phyloP scores from a whole-genome alignment of 2,329 filamentous ascomycete species.

The Colletotrichum ledebouriae region DNA sequence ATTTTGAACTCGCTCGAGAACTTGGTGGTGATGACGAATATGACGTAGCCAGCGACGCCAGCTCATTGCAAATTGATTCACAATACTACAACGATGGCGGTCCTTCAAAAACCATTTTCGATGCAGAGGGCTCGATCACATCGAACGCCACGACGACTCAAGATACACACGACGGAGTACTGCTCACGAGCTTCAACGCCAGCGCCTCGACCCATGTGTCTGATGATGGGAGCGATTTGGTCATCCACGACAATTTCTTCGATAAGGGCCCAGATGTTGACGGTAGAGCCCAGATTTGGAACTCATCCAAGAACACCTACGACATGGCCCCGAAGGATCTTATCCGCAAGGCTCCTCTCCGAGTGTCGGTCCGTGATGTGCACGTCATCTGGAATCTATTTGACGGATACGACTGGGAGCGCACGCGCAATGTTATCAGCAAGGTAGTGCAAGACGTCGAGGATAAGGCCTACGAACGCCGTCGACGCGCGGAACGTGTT shows the following conservation, averaged over 20 bases:
- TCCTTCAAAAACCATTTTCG: slow-evolving; percentile 63
- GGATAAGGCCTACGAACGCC: slow-evolving; percentile 81
- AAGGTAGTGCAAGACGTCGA: slow-evolving; percentile 93
- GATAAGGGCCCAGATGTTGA: slow-evolving; percentile 70
- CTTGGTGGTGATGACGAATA: slow-evolving; percentile 57
- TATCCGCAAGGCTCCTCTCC: slow-evolving; percentile 77
- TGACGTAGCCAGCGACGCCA: slow-evolving; percentile 50
- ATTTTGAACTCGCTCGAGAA: slow-evolving; percentile 69
- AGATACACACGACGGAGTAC: slow-evolving; percentile 61
- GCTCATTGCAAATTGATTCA: slow-evolving; percentile 56
- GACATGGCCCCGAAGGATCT: slow-evolving; percentile 73
- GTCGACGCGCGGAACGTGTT: slow-evolving; percentile 67
- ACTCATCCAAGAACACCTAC: slow-evolving; percentile 82
- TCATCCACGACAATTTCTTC: slow-evolving; percentile 85
- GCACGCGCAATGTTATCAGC: slow-evolving; percentile 86
- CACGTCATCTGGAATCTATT: slow-evolving; percentile 98
- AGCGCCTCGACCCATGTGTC: slow-evolving; percentile 56
- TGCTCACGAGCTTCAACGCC: slow-evolving; percentile 56
- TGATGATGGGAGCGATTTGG: slow-evolving; percentile 72
- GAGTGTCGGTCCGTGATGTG: slow-evolving; percentile 84
- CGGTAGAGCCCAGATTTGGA: slow-evolving; percentile 82
- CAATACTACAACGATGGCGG: slow-evolving; percentile 62
- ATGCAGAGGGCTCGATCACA: slow-evolving; percentile 55
- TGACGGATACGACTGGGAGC: slow-evolving; percentile 96
- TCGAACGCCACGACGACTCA: slow-evolving; percentile 56